Base-by-base conservation (phyloP, 768 basidiomycete genomes). In the Tylopilus subfusipes region DNA sequence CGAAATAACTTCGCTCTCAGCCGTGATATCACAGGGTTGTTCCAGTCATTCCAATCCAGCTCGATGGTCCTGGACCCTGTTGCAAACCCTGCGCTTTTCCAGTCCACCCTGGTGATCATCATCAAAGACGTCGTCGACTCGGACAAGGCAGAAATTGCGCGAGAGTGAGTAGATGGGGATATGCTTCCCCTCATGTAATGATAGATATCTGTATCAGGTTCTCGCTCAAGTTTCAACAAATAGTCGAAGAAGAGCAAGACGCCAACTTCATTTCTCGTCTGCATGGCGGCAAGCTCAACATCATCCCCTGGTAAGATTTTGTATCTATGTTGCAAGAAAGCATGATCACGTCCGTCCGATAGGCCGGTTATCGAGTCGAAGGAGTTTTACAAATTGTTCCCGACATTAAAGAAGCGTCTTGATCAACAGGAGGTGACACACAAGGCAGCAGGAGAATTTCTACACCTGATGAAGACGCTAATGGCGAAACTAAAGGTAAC, bases 101-200 rank as follows among this genome's bases (percentile, higher is more conserved):
- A 76, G 53, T 84, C 82, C 0, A 81, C 75, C 0, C 71, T 85
- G 13, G 75, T 76, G 8, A 84, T 85, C 57, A 83, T 85, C 47
- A 84, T 85, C 64, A 86, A 85, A 78, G 84, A 85, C 45, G 84
- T 86, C 12, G 75, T 82, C 5, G 84, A 85, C 45, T 76, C 80
- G 0, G 84, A 85, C 60, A 82, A 77, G 60, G 64, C 63, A 0
- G 84, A 85, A 48, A 83, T 85, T 31, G 78, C 75, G 8, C 68
- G 76, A 61, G 83, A 85, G 83, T 84, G 58, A 59, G 80, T 34
- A 4, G 7, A 21, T 25, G 43, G 13, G 27, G n/a, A 39, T n/a
- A n/a, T 31, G 0, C 1, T 22, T 14, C 19, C 24, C 9, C 46
- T 5, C 11, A 6, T 1, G 10, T 27, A 10, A 4, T 47, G 11